Conservation (phyloP, 2,329 filamentous ascomycete genomes). For the Nakataea oryzae region DNA sequence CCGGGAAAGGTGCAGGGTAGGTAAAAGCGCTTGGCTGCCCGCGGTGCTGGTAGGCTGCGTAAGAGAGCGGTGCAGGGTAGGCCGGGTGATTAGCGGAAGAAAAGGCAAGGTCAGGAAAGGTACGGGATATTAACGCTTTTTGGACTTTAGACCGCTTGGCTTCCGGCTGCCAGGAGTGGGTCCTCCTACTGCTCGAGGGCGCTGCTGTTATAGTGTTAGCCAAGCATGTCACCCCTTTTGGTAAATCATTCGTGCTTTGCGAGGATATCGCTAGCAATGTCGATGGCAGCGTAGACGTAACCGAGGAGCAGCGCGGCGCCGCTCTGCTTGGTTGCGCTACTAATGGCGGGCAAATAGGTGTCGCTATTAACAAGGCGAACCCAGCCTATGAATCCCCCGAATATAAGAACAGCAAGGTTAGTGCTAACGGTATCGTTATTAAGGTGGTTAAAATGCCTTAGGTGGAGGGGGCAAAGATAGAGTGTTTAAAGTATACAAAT, state of each 20-base stretch:
- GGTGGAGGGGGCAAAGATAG: no score
- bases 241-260: conserved; percentile 9
- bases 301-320: not conserved
- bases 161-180: conserved; percentile 15
- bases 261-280: conserved; percentile 9
- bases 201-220: conserved; percentile 12
- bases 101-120: no score
- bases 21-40: no score
- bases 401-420: conserved; percentile 6
- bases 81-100: no score
- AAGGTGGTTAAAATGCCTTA: not conserved
- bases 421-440: not conserved
- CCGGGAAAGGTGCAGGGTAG: no score
- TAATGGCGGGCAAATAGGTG: conserved; percentile 11
- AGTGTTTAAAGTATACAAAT: no score
- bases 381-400: conserved; percentile 8
- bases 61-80: no score
- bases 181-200: not conserved
- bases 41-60: no score
- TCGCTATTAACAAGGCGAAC: conserved; percentile 7
- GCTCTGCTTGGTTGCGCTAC: conserved; percentile 6
- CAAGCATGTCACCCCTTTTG: conserved; percentile 13
- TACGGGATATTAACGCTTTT: conserved; percentile 2
- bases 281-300: conserved; percentile 6
- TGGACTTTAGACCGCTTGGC: conserved; percentile 10